Conservation (phyloP, 2,329 filamentous ascomycete species). For the Fusarium coicis region DNA sequence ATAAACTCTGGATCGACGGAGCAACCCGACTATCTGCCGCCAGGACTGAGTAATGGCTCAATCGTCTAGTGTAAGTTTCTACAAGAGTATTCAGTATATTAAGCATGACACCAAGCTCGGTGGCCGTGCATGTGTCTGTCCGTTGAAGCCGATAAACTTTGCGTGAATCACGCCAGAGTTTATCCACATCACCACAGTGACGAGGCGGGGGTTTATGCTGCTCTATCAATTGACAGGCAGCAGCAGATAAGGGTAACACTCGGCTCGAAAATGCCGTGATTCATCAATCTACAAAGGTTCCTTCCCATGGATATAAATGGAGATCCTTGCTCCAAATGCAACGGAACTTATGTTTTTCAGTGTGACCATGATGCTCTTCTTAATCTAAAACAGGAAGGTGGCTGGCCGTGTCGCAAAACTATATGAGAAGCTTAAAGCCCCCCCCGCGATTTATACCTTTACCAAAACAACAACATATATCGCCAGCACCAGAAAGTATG, state of each 20-base stretch:
- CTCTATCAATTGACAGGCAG: neutral
- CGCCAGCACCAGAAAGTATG: neutral
- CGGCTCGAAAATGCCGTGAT: neutral
- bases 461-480: neutral
- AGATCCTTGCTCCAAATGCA: conserved; percentile 21
- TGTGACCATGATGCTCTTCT: conserved; percentile 6
- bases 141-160: neutral
- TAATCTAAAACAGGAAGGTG: conserved; percentile 26
- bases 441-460: neutral
- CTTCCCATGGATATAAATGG: neutral
- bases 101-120: too few relatives aligned
- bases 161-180: neutral
- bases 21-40: neutral
- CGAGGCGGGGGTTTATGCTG: neutral
- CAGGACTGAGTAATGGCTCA: neutral
- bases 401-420: neutral
- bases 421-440: conserved; percentile 2
- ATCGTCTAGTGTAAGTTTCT: neutral
- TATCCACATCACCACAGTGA: neutral
- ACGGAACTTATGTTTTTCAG: conserved; percentile 26
- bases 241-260: neutral
- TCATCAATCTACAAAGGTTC: conserved; percentile 18
- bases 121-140: neutral
- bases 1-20: neutral
- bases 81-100: neutral